Percentiles rank a stretch among this genome's conserved stretches.
These are phyloP conservation scores for Claviceps citrina DNA, from an alignment of 2,329 filamentous ascomycete species.

Conservation along the genomic window DNA sequence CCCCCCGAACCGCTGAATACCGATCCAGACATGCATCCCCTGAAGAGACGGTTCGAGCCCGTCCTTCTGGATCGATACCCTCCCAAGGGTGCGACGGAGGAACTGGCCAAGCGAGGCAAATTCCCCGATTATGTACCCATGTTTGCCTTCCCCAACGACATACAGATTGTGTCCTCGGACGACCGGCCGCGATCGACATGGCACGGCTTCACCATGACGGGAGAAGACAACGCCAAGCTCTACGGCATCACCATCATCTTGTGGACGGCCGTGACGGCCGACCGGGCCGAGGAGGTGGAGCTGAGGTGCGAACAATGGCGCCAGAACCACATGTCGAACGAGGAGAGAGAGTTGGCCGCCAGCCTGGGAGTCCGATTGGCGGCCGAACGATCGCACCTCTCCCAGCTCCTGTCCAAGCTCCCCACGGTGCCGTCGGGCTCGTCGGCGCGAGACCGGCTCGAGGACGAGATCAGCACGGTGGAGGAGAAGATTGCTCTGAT, in stretches of 20 bases:
- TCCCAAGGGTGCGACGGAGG: constrained; percentile 65
- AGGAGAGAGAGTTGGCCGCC: constrained; percentile 81
- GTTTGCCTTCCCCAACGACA: constrained; percentile 98
- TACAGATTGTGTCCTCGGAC: constrained; percentile 90
- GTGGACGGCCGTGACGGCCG: constrained; percentile 74
- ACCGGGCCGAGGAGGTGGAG: constrained; percentile 72
- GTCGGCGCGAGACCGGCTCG: constrained; percentile 62
- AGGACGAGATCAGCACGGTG: constrained; percentile 87
- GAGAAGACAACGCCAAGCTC: constrained; percentile 76
- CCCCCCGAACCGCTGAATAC: constrained; percentile 78
- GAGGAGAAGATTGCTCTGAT: constrained; percentile 96
- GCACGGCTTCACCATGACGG: constrained; percentile 98
- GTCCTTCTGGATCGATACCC: constrained; percentile 93
- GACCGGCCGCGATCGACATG: constrained; percentile 89
- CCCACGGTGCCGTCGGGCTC: constrained; percentile 70
- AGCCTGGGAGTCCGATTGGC: constrained; percentile 82
- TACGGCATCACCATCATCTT: constrained; percentile 85
- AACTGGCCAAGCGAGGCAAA: constrained; percentile 60
- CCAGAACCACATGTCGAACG: constrained; percentile 74
- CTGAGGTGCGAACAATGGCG: constrained; percentile 70
- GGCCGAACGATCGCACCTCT: constrained; percentile 75
- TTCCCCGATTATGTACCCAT: constrained; percentile 98
- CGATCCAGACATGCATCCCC: constrained; percentile 85
- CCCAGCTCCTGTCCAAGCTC: constrained; percentile 69
- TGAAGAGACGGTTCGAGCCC: constrained; percentile 87